Evolutionary conservation across 2,329 filamentous ascomycete genomes (phyloP).

Genomic region (Trichoderma arundinaceum): DNA sequence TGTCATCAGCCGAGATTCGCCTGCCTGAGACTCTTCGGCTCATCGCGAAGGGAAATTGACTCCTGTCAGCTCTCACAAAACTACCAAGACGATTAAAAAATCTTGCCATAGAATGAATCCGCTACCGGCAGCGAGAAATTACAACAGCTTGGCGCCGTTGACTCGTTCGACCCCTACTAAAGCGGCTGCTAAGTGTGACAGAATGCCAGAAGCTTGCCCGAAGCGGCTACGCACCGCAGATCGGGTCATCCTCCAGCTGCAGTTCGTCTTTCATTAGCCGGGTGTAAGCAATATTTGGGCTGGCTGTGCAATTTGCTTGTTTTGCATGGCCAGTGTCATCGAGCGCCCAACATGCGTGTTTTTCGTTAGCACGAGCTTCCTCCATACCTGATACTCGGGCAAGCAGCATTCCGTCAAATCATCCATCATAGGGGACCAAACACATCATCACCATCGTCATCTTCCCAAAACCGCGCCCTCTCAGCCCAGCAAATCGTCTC

Average conservation of each 20-base stretch:
- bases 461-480: too few species aligned
- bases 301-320: too few species aligned
- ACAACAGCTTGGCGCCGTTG: slow-evolving; percentile 16
- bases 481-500: slow-evolving; percentile 4
- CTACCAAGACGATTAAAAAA: neutral
- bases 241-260: slow-evolving; percentile 11
- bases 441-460: neutral
- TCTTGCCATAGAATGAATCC: neutral
- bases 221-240: slow-evolving; percentile 14
- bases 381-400: too few species aligned
- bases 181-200: slow-evolving; percentile 9
- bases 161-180: neutral
- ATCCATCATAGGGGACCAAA: too few species aligned
- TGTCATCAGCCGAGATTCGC: neutral
- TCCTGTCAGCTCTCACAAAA: neutral
- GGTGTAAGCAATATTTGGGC: too few species aligned
- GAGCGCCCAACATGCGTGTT: too few species aligned
- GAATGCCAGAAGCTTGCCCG: slow-evolving; percentile 22
- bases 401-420: too few species aligned
- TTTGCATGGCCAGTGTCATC: too few species aligned
- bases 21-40: too few species aligned
- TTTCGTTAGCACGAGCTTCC: too few species aligned
- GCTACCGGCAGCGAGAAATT: slow-evolving; percentile 6
- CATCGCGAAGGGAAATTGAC: too few species aligned
- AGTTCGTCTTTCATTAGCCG: neutral